phyloP scores from a whole-genome alignment of 192 early-diverging fungal species.

The Polychytrium aggregatum region DNA sequence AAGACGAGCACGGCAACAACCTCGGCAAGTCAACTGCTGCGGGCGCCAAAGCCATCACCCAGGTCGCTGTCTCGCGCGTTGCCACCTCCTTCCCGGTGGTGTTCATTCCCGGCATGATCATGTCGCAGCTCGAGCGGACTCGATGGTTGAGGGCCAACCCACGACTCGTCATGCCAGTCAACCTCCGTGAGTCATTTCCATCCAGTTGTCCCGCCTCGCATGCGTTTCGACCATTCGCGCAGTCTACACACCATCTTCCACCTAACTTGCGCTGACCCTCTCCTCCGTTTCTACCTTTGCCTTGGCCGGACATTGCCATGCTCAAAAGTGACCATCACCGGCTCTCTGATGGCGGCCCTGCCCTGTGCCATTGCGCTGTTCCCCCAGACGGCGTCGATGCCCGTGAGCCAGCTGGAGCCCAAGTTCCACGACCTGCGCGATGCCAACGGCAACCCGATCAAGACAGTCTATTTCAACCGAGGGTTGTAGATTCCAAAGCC shows the following conservation, averaged over 20 bases:
- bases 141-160: constrained; percentile 42
- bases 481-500: too few relatives aligned
- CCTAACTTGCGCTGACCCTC: too few relatives aligned
- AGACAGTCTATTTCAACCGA: constrained; percentile 64
- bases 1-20: constrained; percentile 47
- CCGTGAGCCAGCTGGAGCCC: constrained; percentile 48
- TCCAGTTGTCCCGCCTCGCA: not conserved
- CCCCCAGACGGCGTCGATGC: constrained; percentile 55
- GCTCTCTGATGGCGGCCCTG: constrained; percentile 60
- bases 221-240: too few relatives aligned
- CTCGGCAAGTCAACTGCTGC: constrained; percentile 60
- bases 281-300: too few relatives aligned
- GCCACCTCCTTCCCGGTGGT: constrained; percentile 60
- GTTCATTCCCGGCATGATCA: constrained; percentile 59
- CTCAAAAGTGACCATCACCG: constrained; percentile 40
- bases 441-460: constrained; percentile 44
- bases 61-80: constrained; percentile 69
- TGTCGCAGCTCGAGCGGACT: constrained; percentile 54
- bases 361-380: constrained; percentile 70
- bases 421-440: constrained; percentile 49
- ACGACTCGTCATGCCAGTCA: constrained; percentile 42
- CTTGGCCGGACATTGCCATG: not conserved
- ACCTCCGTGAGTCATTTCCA: constrained; percentile 33
- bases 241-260: too few relatives aligned
- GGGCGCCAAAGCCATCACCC: constrained; percentile 43